Percentiles rank a stretch among this genome's conserved stretches.
Conservation (phyloP, 2,329 filamentous ascomycete genomes). For the Lachnellula suecica region DNA sequence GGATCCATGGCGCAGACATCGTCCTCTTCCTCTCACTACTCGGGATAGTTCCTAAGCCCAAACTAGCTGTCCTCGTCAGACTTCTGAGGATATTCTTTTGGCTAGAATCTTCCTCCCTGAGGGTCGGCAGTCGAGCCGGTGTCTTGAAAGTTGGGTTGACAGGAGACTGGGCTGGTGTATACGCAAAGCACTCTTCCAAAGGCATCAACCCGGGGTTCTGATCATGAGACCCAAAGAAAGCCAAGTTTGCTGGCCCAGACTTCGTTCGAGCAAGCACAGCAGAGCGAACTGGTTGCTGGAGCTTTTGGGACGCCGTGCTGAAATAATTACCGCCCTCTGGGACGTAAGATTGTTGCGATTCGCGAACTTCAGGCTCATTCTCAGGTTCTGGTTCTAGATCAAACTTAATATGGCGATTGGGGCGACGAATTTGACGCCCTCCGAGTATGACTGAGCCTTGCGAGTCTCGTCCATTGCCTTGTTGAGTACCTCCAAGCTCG, state of each 20-base stretch:
- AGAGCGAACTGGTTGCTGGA: not conserved
- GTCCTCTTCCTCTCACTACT: conserved; percentile 1
- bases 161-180: not conserved
- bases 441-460: not conserved
- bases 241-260: not conserved
- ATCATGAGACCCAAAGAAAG: not conserved
- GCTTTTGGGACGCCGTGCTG: conserved; percentile 3
- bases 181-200: not conserved
- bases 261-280: not conserved
- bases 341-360: conserved; percentile 2
- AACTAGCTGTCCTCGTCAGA: conserved; percentile 5
- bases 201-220: not conserved
- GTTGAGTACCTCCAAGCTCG: not conserved
- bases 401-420: not conserved
- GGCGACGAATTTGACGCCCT: not conserved
- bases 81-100: not conserved
- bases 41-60: conserved; percentile 1
- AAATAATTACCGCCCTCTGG: conserved; percentile 4
- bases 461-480: not conserved
- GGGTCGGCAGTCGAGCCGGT: not conserved
- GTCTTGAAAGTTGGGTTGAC: not conserved
- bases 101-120: not conserved
- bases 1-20: conserved; percentile 4
- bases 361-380: not conserved
- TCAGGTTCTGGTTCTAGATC: not conserved